Percentiles rank a stretch among this genome's conserved stretches.
Conservation (phyloP, 345 rosid species). For the Mangifera indica region DNA sequence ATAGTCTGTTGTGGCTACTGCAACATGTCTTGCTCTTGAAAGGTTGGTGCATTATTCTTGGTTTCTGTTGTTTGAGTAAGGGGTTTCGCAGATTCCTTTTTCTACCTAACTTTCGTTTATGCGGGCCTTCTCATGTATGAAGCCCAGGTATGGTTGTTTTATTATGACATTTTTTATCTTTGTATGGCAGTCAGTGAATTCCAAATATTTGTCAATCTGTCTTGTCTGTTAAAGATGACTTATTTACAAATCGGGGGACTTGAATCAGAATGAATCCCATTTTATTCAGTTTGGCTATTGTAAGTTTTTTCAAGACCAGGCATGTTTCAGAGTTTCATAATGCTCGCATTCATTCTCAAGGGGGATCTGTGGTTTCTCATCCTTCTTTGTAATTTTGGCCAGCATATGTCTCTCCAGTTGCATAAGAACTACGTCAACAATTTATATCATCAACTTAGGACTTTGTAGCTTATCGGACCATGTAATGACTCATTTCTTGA, state of each 20-base stretch:
- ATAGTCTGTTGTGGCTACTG: constrained; percentile 83
- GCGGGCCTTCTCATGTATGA: constrained; percentile 91
- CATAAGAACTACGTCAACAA: too few relatives aligned
- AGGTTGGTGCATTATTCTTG: constrained; percentile 44
- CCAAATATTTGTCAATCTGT: not conserved
- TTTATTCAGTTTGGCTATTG: not conserved
- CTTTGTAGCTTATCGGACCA: not conserved
- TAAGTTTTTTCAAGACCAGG: not conserved
- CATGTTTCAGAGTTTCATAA: not conserved
- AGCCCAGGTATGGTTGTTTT: constrained; percentile 54
- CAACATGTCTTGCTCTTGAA: constrained; percentile 81
- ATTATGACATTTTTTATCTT: not conserved
- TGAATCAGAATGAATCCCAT: too few relatives aligned
- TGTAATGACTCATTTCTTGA: not conserved
- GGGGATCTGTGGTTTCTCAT: not conserved
- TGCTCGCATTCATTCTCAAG: not conserved
- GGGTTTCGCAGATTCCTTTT: constrained; percentile 82
- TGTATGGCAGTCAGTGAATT: not conserved
- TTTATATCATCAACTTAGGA: not conserved
- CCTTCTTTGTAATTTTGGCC: not conserved
- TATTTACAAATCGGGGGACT: not conserved
- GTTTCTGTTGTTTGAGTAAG: constrained; percentile 25
- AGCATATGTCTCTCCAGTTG: too few relatives aligned
- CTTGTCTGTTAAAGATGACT: not conserved
- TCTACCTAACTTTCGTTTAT: constrained; percentile 70